Percentiles rank a stretch among this genome's conserved stretches.
These are phyloP conservation scores for Ampelocalamus luodianensis DNA, from an alignment of 176 grass and related monocot species.

Conservation along the genomic window DNA sequence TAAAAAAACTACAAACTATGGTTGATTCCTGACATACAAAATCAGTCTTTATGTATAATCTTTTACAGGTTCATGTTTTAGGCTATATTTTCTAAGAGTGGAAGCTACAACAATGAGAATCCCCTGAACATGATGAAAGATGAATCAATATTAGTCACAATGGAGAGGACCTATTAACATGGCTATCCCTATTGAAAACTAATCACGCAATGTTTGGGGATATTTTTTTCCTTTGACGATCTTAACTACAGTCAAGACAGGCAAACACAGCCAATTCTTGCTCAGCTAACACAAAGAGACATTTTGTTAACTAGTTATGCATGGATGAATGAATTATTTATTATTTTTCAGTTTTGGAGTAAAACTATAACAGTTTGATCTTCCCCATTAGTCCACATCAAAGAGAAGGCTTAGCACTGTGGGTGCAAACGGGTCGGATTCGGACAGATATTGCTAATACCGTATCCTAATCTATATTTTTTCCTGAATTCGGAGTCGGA, in stretches of 20 bases:
- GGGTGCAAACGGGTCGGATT: too few species aligned
- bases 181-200: not conserved
- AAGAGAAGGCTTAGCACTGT: not conserved
- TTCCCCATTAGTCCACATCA: conserved; percentile 1
- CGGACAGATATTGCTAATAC: too few species aligned
- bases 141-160: conserved; percentile 3
- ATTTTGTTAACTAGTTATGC: not conserved
- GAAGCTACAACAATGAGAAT: conserved; percentile 17
- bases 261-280: not conserved
- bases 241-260: not conserved
- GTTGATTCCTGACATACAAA: conserved; percentile 6
- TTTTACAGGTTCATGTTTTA: not conserved
- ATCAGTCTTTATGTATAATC: not conserved
- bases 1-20: conserved; percentile 21
- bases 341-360: conserved; percentile 18
- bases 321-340: not conserved
- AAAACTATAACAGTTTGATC: not conserved
- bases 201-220: not conserved
- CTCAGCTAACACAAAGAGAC: not conserved
- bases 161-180: not conserved
- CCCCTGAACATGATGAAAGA: conserved; percentile 6
- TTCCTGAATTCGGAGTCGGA: too few species aligned
- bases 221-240: conserved; percentile 4
- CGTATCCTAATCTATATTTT: too few species aligned
- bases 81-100: conserved; percentile 11